Conservation (phyloP, 169 alveolate genomes). For the Plasmodium knowlesi region DNA sequence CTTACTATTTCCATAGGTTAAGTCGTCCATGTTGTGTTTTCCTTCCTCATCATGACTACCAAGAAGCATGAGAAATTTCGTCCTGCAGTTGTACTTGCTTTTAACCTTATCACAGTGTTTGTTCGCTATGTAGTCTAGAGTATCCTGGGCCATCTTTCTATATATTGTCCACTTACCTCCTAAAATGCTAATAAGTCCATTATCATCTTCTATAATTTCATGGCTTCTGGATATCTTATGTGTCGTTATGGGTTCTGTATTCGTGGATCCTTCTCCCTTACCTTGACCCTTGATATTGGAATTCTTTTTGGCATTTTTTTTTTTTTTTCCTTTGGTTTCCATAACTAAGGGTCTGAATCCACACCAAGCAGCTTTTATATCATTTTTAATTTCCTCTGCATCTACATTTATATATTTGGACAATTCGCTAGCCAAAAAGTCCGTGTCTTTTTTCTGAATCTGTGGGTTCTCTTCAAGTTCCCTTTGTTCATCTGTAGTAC, state of each 20-base stretch:
- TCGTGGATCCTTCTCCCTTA: constrained; percentile 28
- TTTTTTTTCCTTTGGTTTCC: constrained; percentile 77
- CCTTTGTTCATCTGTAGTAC: constrained; percentile 92
- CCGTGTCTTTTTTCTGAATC: constrained; percentile 85
- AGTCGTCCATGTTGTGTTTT: constrained; percentile 73
- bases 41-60: constrained; percentile 82
- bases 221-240: constrained; percentile 92
- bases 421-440: constrained; percentile 87
- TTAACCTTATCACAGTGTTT: constrained; percentile 65
- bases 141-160: constrained; percentile 94
- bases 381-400: constrained; percentile 78
- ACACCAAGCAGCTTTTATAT: constrained; percentile 85
- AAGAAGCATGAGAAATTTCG: constrained; percentile 77
- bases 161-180: constrained; percentile 98
- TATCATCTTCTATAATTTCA: constrained; percentile 87
- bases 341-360: constrained; percentile 87
- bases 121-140: constrained; percentile 79
- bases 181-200: constrained; percentile 91
- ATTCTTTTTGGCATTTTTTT: constrained; percentile 64
- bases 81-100: constrained; percentile 81
- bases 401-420: constrained; percentile 79
- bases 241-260: constrained; percentile 73
- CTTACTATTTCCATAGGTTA: constrained; percentile 79
- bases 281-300: constrained; percentile 46
- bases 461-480: constrained; percentile 81